Evolutionary conservation across 805 yeast genomes (phyloP), one percentile per base, ranked within the genome.

Genomic region (Maudiozyma pseudohumilis): DNA sequence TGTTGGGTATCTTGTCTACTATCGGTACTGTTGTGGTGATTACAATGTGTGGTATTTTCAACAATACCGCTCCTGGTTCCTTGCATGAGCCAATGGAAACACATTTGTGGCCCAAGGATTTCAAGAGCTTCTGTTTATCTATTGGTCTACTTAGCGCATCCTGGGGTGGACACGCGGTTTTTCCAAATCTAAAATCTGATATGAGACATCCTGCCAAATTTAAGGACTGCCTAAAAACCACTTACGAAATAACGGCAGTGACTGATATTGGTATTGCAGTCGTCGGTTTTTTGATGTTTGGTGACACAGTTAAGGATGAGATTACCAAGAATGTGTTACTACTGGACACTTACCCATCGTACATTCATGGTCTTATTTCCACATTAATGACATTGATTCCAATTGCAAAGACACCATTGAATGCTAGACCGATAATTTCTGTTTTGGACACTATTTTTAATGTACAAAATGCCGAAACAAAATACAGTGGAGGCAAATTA

Each of bases 91-190:
- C 79, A 10, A 78, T 79, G 70, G 69, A 72, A 5, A 80, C 92
- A 0, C 72, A 77, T 44, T 30, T 80, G 41, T 76, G 75, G 69
- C 96, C 96, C 2, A 50, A 56, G 5, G 63, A 71, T 8, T 49
- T 61, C 12, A 56, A 68, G 5, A 74, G 72, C 43, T 64, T 75
- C 23, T 67, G 81, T 33, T 64, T 80, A 32, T 69, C 80, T 7
- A 60, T 79, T 39, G 89, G 89, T 2, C 66, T 81, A 21, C 68
- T 77, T 41, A 71, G 81, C 69, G 86, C 88, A 3, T 86, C 87
- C 10, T 81, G 84, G 75, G 89, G 89, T 40, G 92, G 92, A 2
- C 89, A 81, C 54, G 84, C 86, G 1, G 78, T 82, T 6, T 80
- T 80, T 46, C 89, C 89, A 2, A 83, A 79, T 48, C 61, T 81